Base-by-base conservation (phyloP, 306 rosid species). In the Phaseolus lunatus region DNA sequence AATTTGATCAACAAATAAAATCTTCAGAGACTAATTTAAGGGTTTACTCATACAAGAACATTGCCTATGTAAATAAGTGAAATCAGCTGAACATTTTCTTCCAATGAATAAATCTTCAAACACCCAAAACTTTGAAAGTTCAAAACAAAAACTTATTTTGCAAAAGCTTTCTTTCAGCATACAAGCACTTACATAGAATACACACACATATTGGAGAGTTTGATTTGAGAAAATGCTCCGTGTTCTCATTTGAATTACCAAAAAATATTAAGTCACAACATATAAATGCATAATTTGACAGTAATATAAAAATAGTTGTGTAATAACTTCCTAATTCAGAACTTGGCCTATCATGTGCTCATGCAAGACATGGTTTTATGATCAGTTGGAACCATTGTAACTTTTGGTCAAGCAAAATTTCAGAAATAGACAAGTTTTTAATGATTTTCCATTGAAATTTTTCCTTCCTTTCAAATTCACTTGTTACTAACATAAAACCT, bases 31-130 rank as follows among this genome's bases (percentile, higher is more conserved):
- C 37, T 13, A 26, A 13, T 26, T 26, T 57, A 7, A 56, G 63
- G 7, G 63, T 56, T 11, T 23, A 56, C 9, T 11, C n/a, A 54
- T 22, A 23, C 61, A 72, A 72, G 24, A 24, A 35, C 20, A 68
- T 57, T 65, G 70, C 70, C 64, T 59, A 41, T 45, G 45, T 61
- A 63, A 67, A 29, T 61, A 70, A 67, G 31, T 58, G 43, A 68
- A 48, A 75, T 47, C 29, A 70, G 49, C 35, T 39, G 27, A 59
- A 52, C 45, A 67, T 37, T 49, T 59, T 45, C 68, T 67, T 67
- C 66, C 56, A 65, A 47, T 9, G 22, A 63, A 50, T 16, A 65
- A 56, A 63, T 37, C 29, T 33, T 67, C 39, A 41, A 52, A 65
- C 48, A 49, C 6, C 44, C 5, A 58, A 49, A 58, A 33, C 65